Evolutionary conservation across 2,329 filamentous ascomycete genomes (phyloP).

Genomic region (Phaeosphaeriaceae sp.): DNA sequence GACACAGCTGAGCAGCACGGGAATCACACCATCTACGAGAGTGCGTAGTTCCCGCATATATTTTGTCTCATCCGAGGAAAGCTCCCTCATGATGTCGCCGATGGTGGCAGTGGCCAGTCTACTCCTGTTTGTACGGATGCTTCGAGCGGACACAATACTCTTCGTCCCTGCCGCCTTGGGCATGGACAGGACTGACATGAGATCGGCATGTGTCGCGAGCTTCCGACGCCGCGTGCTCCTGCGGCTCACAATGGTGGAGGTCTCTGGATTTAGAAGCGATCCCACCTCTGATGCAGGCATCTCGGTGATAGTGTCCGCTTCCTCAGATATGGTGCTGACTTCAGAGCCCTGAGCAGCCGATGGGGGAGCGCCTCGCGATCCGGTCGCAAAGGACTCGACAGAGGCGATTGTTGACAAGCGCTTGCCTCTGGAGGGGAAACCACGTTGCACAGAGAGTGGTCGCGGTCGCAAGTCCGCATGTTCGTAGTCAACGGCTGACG

Average conservation of each 20-base stretch:
- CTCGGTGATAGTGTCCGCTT: constrained; percentile 24
- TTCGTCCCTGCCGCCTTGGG: constrained; percentile 67
- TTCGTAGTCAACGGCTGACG: constrained; percentile 38
- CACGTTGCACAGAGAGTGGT: constrained; percentile 51
- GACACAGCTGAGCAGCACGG: constrained; percentile 85
- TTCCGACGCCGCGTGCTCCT: constrained; percentile 64
- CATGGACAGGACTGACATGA: constrained; percentile 89
- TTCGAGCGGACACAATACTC: constrained; percentile 78
- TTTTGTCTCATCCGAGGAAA: constrained; percentile 82
- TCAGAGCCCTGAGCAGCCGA: constrained; percentile 38
- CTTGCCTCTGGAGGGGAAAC: constrained; percentile 62
- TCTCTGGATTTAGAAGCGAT: constrained; percentile 39
- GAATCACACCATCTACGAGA: constrained; percentile 92
- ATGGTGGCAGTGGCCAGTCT: constrained; percentile 72
- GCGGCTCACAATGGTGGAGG: constrained; percentile 50
- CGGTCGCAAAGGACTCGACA: constrained; percentile 58
- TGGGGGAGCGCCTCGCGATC: constrained; percentile 35
- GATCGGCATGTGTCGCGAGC: constrained; percentile 88
- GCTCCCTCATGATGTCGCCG: constrained; percentile 78
- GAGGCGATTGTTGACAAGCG: constrained; percentile 66
- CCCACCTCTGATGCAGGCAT: constrained; percentile 37
- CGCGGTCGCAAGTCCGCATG: constrained; percentile 39
- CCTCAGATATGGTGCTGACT: constrained; percentile 25
- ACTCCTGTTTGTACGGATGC: constrained; percentile 76
- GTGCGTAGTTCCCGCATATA: constrained; percentile 93